Base-by-base conservation (phyloP, 2,329 filamentous ascomycete genomes). In the Mariannaea sp. region DNA sequence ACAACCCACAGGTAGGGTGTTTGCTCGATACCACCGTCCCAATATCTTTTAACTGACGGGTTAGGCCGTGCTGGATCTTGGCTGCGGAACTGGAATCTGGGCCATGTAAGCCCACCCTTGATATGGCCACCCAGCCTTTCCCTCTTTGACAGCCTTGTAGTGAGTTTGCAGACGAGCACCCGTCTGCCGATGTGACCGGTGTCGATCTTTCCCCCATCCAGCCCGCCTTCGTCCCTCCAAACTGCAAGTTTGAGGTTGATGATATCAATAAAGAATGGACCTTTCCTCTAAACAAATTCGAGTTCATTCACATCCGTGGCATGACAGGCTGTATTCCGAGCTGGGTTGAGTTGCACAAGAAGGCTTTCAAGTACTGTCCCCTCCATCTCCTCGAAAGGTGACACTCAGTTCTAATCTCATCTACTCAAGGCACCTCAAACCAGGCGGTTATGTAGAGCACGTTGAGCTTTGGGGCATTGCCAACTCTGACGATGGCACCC, bases 171-270 rank as follows among this genome's bases (percentile, higher is more conserved):
- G 69, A 80, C 47, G 52, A 71, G 2, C 75, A 79, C 47, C 78
- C 79, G 16, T 66, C 74, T 46, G 75, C 69, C 33, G 73, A 68
- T 71, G 81, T 70, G 3, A 75, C 77, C 32, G 82, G 82, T 8
- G 79, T 80, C 3, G 82, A 85, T 58, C 72, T 85, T 2, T 83
- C 80, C 12, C 81, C 82, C 0, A 82, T 83, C 12, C 82, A 85
- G 54, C 81, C 82, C 2, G 71, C 71, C 13, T 81, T 73, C 68
- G 77, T 86, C 0, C 83, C 84, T 0, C 75, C 77, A 13, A 88
- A 88, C 61, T 82, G 85, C 47, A 78, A 80, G 55, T 88, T 87
- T 52, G 77, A 86, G 49, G 78, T 87, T 32, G 85, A 88, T 65
- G 84, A 88, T 58, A 78, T 83, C 27, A 81, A 82, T 57, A 75